Evolutionary conservation across 2,329 filamentous ascomycete species (phyloP).

Genomic region (Ustilaginoidea virens): DNA sequence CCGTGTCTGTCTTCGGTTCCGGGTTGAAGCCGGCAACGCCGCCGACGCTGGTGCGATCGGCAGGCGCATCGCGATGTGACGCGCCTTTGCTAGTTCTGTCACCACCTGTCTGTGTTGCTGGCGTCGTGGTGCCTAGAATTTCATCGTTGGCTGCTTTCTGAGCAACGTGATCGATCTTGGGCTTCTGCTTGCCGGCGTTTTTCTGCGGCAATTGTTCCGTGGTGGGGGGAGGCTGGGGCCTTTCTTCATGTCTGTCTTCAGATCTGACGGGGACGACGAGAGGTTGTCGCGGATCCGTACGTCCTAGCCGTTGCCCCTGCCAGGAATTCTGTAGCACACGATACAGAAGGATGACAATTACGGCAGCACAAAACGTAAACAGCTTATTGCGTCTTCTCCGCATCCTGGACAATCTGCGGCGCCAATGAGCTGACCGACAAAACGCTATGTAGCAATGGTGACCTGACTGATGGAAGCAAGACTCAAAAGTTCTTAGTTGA

Average conservation of each 20-base stretch:
- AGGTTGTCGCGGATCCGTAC: neutral
- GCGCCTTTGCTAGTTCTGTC: neutral
- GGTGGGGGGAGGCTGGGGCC: too few relatives aligned
- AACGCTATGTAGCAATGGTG: too few relatives aligned
- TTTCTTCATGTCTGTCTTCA: too few relatives aligned
- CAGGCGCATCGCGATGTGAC: too few relatives aligned
- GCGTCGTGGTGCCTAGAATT: neutral
- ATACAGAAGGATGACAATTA: slow-evolving; percentile 39
- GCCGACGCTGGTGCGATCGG: too few relatives aligned
- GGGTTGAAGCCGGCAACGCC: too few relatives aligned
- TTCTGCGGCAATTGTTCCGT: slow-evolving; percentile 4
- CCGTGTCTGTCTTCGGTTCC: too few relatives aligned
- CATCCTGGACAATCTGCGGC: slow-evolving; percentile 32
- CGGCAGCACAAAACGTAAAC: slow-evolving; percentile 38
- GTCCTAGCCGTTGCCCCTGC: slow-evolving; percentile 9
- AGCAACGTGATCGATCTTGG: slow-evolving; percentile 1
- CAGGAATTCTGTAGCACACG: slow-evolving; percentile 29
- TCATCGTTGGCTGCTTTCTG: slow-evolving; percentile 1
- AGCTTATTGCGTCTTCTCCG: slow-evolving; percentile 46
- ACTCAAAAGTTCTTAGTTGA: too few relatives aligned
- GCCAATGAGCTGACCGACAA: too few relatives aligned
- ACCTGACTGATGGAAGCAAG: too few relatives aligned
- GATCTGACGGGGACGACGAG: too few relatives aligned
- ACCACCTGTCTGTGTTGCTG: neutral
- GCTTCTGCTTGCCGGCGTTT: slow-evolving; percentile 4